Conservation (phyloP, 768 basidiomycete genomes). For the Megacollybia marginata region DNA sequence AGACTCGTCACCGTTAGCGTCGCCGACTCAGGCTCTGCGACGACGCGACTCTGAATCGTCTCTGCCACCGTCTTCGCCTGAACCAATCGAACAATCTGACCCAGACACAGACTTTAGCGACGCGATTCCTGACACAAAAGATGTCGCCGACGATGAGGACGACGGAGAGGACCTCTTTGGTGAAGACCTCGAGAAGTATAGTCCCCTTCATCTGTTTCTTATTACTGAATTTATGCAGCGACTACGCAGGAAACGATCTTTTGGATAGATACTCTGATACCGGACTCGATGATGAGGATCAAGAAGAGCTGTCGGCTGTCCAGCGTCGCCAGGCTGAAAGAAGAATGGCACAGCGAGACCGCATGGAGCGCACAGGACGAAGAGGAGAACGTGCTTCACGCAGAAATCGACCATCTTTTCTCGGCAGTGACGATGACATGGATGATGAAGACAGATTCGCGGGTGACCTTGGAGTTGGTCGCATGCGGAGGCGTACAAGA, state of each 20-base stretch:
- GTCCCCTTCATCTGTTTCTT: constrained; percentile 9
- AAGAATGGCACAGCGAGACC: constrained; percentile 85
- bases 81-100: constrained; percentile 39
- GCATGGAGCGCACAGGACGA: constrained; percentile 57
- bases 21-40: constrained; percentile 33
- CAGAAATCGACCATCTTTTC: constrained; percentile 78
- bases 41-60: constrained; percentile 58
- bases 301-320: constrained; percentile 57
- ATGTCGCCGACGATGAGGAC: constrained; percentile 70
- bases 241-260: constrained; percentile 77
- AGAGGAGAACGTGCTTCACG: constrained; percentile 69
- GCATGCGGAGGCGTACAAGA: constrained; percentile 77
- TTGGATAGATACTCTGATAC: constrained; percentile 85
- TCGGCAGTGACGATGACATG: constrained; percentile 76
- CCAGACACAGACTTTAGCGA: constrained; percentile 81
- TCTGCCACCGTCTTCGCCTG: constrained; percentile 79
- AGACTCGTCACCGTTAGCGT: constrained; percentile 40
- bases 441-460: constrained; percentile 51
- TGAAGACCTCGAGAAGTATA: constrained; percentile 68
- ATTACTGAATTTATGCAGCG: constrained; percentile 34
- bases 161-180: constrained; percentile 93
- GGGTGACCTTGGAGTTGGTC: constrained; percentile 54
- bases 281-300: constrained; percentile 78
- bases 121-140: constrained; percentile 59
- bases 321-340: constrained; percentile 78